phyloP scores from a whole-genome alignment of 2,329 filamentous ascomycete genomes.

The Coniella lustricola region DNA sequence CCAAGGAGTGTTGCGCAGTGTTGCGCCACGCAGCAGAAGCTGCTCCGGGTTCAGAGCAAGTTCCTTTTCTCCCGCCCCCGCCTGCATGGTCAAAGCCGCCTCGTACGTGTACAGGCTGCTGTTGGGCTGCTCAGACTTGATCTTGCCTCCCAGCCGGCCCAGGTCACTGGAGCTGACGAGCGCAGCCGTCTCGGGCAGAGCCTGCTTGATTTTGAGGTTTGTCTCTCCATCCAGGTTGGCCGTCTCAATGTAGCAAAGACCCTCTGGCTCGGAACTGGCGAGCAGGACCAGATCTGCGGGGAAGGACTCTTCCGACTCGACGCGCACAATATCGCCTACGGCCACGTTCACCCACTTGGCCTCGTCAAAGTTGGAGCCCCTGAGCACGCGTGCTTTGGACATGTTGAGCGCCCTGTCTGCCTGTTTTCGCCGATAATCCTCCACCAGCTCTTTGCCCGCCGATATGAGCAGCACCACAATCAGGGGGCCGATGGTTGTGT shows the following conservation, averaged over 20 bases:
- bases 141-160: conserved; percentile 73
- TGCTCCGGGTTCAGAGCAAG: conserved; percentile 86
- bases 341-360: conserved; percentile 90
- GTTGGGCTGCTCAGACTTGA: conserved; percentile 95
- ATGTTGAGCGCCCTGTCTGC: conserved; percentile 84
- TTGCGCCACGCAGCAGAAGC: conserved; percentile 84
- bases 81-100: conserved; percentile 84
- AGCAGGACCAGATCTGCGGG: conserved; percentile 88
- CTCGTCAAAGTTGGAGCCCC: conserved; percentile 76
- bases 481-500: conserved; percentile 94
- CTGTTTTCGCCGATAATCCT: conserved; percentile 83
- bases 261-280: conserved; percentile 93
- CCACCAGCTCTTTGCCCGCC: conserved; percentile 86
- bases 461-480: conserved; percentile 88
- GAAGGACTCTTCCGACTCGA: conserved; percentile 92
- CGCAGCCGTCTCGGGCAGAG: conserved; percentile 80
- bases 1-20: conserved; percentile 93
- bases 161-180: conserved; percentile 83
- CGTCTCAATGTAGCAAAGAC: conserved; percentile 96
- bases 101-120: conserved; percentile 98
- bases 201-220: conserved; percentile 98
- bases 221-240: conserved; percentile 97
- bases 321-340: conserved; percentile 86
- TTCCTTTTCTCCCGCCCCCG: conserved; percentile 89
- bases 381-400: conserved; percentile 75